phyloP scores from a whole-genome alignment of 108 stramenopile species.

The Nannochloropsis gaditana region DNA sequence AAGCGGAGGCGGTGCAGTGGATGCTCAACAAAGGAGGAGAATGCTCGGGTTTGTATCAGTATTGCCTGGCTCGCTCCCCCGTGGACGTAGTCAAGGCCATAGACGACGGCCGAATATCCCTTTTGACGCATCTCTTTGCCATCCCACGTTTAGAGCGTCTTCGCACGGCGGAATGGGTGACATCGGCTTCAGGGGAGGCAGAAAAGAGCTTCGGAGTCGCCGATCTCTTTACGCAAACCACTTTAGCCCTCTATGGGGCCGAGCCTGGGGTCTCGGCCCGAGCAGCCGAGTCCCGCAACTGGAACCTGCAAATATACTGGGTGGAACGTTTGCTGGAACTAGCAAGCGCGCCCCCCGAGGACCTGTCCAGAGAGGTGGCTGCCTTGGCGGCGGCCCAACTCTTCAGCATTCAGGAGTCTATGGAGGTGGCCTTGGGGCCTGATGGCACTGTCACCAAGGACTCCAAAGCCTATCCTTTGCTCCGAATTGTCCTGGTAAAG shows the following conservation, averaged over 20 bases:
- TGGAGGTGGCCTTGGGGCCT: not conserved
- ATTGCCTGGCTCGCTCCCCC: conserved; percentile 29
- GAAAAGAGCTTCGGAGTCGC: conserved; percentile 20
- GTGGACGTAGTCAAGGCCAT: conserved; percentile 29
- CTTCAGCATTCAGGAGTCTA: not conserved
- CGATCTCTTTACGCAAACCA: conserved; percentile 25
- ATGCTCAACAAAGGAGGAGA: conserved; percentile 13
- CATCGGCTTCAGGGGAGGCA: not conserved
- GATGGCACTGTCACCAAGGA: not conserved
- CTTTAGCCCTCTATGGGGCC: conserved; percentile 31
- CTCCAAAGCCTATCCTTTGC: not conserved
- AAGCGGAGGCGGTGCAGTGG: conserved; percentile 9
- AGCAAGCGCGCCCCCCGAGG: not conserved
- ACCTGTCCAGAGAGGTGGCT: not conserved
- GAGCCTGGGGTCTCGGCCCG: conserved; percentile 21
- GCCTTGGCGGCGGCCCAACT: conserved; percentile 11
- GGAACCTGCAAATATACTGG: conserved; percentile 45
- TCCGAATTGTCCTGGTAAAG: not conserved
- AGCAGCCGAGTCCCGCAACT: conserved; percentile 34
- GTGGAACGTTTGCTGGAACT: conserved; percentile 34
- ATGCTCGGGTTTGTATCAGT: conserved; percentile 33
- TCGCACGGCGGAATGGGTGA: conserved; percentile 29
- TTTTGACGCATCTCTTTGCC: conserved; percentile 32
- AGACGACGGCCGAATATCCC: not conserved
- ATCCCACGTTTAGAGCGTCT: conserved; percentile 26